Evolutionary conservation across 495 filamentous ascomycete genomes (phyloP), one percentile per base, ranked within the genome.

Genomic region (Aspergillus conjunctus): DNA sequence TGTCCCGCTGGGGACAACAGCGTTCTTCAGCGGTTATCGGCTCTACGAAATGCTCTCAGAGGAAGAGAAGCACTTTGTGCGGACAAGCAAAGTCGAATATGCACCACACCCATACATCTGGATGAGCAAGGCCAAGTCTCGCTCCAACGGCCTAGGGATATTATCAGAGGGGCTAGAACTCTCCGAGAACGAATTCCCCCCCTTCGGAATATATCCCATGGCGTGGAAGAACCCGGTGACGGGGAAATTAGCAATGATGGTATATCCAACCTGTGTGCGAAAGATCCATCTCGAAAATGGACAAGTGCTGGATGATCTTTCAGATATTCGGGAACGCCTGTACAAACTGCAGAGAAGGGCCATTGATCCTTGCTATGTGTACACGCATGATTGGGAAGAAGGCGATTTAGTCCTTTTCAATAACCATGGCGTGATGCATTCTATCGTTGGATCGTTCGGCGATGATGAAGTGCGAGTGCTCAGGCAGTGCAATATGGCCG

Each of bases 31-130:
- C 10, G 85, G 85, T 8, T 83, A 87, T 65, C 74, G 74, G 3
- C 87, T 88, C 81, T 88, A 81, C 66, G 79, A 87, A n/a, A 57
- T 80, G 10, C 76, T 91, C 1, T 85, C 84, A 30, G 76, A 81
- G 0, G 76, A 79, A 30, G 87, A 90, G 56, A 83, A 88, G 67
- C 77, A 81, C 45, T 87, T 91, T 59, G 87, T 80, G 17, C 79
- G 80, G 15, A 79, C 77, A 17, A 85, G 86, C 41, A 79, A 77
- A 22, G 77, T 90, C 22, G 85, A 89, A 73, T 90, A 91, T 60
- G 87, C 88, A 0, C 81, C 88, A 22, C 88, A 91, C 54, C 88
- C 88, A 15, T 90, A 91, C 71, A 82, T 91, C 60, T 91, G 88
- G 88, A 90, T 90, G 85, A 83, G 79, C 52, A 68, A 73, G 17